A percentile compares a stretch with the other conserved stretches of the same genome.
These are phyloP conservation scores for Dactylorhiza incarnata DNA, from an alignment of 106 monocot genomes.

Conservation along the genomic window DNA sequence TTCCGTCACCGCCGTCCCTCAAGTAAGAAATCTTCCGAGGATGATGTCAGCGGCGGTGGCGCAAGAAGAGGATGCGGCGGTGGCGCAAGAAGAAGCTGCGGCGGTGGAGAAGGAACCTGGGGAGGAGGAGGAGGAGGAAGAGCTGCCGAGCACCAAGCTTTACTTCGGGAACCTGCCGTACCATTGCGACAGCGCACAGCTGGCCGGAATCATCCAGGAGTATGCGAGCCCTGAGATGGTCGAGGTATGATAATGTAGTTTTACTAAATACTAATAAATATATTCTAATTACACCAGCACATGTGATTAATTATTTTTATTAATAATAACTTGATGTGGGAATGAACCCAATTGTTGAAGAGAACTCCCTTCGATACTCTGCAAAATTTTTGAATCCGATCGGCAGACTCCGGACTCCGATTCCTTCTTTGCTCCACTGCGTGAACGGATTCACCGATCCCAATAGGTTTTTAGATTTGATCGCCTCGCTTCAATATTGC, in stretches of 20 bases:
- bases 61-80: conserved; percentile 10
- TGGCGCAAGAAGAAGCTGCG: conserved; percentile 4
- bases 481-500: too few species aligned
- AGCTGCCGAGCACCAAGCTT: conserved; percentile 51
- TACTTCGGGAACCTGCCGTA: conserved; percentile 96
- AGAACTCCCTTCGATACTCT: too few species aligned
- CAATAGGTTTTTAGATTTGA: too few species aligned
- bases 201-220: conserved; percentile 87
- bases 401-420: too few species aligned
- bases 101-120: conserved; percentile 1
- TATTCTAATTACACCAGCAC: too few species aligned
- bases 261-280: too few species aligned
- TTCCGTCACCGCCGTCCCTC: not conserved
- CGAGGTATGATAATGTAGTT: conserved; percentile 32
- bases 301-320: too few species aligned
- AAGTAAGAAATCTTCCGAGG: not conserved
- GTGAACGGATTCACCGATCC: too few species aligned
- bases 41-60: conserved; percentile 10
- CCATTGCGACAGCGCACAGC: conserved; percentile 82
- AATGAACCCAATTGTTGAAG: too few species aligned
- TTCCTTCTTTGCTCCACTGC: too few species aligned
- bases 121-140: not conserved
- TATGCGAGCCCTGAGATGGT: conserved; percentile 81
- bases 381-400: too few species aligned
- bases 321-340: too few species aligned